Base-by-base conservation (phyloP, 1,284 basidiomycete genomes). In the Ceratobasidium sp. region DNA sequence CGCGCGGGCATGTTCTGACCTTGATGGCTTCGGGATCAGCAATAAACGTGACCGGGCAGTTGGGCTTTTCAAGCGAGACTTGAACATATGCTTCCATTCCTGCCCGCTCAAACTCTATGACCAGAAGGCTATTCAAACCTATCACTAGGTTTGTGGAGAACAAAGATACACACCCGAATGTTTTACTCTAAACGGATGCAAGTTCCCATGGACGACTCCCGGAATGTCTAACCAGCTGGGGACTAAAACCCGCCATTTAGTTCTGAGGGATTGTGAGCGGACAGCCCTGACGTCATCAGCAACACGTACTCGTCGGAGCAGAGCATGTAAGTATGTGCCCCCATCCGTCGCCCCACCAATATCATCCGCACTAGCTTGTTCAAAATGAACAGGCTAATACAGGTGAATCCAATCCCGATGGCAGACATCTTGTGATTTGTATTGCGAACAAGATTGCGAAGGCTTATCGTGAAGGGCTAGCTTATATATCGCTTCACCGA, bases 381-480 rank as follows among this genome's bases (percentile, higher is more conserved):
- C 4, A 61, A 46, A 18, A 34, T 6, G 46, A 48, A 28, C 18
- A 26, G 70, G 9, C 26, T 30, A 39, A 72, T 78, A 72, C 48
- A 81, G 79, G 80, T 73, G n/a, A 81, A 73, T 0, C 77, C 79
- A 21, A 79, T 79, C 32, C 60, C 72, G 28, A 80, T 69, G 71
- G 80, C 77, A 23, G 81, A 76, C 26, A 74, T 57, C 5, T 34
- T 34, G 43, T n/a, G 43, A 39, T 6, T 39, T n/a, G n/a, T n/a
- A n/a, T n/a, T n/a, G n/a, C n/a, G n/a, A n/a, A n/a, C n/a, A n/a
- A n/a, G n/a, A n/a, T n/a, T n/a, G n/a, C n/a, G n/a, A n/a, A n/a
- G n/a, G n/a, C n/a, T n/a, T n/a, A n/a, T n/a, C n/a, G n/a, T n/a
- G n/a, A n/a, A n/a, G n/a, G n/a, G n/a, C n/a, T n/a, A n/a, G n/a